Base-by-base conservation (phyloP, 768 basidiomycete genomes). In the Podaxis sp. region DNA sequence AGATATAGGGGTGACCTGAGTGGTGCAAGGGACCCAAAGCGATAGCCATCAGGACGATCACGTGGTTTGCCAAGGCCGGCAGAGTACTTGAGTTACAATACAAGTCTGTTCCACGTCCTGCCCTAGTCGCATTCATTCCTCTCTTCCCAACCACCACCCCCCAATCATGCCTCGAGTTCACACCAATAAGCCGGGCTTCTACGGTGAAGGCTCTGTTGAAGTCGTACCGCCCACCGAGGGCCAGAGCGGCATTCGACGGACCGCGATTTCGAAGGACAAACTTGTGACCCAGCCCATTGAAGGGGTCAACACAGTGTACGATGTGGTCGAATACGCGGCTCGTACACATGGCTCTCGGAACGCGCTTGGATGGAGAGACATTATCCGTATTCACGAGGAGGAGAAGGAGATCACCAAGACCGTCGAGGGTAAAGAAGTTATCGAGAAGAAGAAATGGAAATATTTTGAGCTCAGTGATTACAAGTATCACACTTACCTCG, bases 391-490 rank as follows among this genome's bases (percentile, higher is more conserved):
- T 24, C 79, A 93, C 70, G 87, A 93, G 68, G 96, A 98, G 76
- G 89, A 88, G 72, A 98, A 97, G 78, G 87, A 94, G 69, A 85
- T 98, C 37, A 89, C 83, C 71, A 96, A 94, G 81, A 77, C 80
- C 33, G 86, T 95, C 47, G 88, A 81, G 4, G 96, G 96, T 36
- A 88, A 94, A 73, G 85, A 94, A 73, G 80, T 88, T 33, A 86
- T 76, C 2, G 91, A 98, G 81, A 93, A 78, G 74, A 99, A 99
- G 85, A 93, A 82, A 60, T 99, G 96, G 96, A 93, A 90, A 72
- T 98, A 90, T 76, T 99, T 93, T 75, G 84, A 95, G 74, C 83
- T 98, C 62, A 90, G 89, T 74, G 90, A 90, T 64, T 98, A 90
- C 83, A 85, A 93, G 75, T 98, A 88, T 74, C 76, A 90, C 69